Evolutionary conservation across 129 eudicot species (phyloP).

Genomic region (Tagetes erecta): DNA sequence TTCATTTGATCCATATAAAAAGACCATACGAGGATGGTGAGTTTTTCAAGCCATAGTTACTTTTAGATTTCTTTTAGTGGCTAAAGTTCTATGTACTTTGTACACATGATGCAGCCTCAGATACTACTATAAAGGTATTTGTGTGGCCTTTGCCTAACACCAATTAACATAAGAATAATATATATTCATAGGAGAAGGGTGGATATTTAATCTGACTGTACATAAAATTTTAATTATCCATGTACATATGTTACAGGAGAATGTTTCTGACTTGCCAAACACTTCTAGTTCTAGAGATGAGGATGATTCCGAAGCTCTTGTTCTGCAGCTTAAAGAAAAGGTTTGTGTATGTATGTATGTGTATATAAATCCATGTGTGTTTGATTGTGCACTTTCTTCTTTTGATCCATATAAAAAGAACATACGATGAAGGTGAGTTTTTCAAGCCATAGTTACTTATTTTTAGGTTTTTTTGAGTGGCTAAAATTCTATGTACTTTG

Average conservation of each 20-base stretch:
- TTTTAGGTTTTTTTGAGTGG: slow-evolving; percentile 6
- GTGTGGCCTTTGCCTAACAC: background rate
- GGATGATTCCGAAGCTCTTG: slow-evolving; percentile 57
- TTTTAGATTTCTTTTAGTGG: slow-evolving; percentile 6
- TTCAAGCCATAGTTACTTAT: background rate
- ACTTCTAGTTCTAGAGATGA: slow-evolving; percentile 27
- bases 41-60: background rate
- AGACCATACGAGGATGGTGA: background rate
- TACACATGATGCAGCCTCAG: slow-evolving; percentile 46
- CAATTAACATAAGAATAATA: background rate
- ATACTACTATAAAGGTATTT: slow-evolving; percentile 48
- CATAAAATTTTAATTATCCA: background rate
- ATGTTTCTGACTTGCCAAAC: slow-evolving; percentile 39
- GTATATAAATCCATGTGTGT: background rate
- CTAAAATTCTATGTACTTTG: slow-evolving; percentile 1
- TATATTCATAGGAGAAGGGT: background rate
- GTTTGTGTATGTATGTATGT: slow-evolving; percentile 36
- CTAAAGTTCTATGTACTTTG: slow-evolving; percentile 47
- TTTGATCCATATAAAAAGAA: background rate
- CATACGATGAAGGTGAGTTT: background rate
- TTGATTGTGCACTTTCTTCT: background rate
- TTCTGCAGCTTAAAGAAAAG: slow-evolving; percentile 70
- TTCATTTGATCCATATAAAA: background rate
- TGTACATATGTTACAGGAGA: slow-evolving; percentile 34
- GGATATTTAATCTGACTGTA: background rate